Evolutionary conservation across 2,329 filamentous ascomycete genomes (phyloP), one percentile per base, ranked within the genome.

Genomic region (Ambrosiella xylebori): DNA sequence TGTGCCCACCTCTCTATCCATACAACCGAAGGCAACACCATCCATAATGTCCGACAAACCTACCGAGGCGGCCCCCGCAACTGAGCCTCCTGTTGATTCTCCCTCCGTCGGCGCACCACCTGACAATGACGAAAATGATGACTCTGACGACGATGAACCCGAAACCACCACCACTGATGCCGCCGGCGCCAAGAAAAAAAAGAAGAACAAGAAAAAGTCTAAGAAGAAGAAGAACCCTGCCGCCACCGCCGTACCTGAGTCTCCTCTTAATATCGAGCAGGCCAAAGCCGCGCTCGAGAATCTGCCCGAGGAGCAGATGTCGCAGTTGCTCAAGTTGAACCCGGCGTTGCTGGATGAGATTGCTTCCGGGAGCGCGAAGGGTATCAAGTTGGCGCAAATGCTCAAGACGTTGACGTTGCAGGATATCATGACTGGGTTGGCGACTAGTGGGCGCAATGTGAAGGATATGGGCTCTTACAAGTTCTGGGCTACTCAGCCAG

Each of bases 401-500:
- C 73, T 85, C 62, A 79, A 79, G 70, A 78, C 78, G 64, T 74
- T 88, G 67, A 83, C 76, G 63, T 72, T 87, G 58, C 78, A 82
- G 66, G 83, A 88, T 62, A 80, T 87, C 66, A 80, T 88, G 77
- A 86, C 85, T 1, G 84, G 85, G 0, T 70, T 87, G 65, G 85
- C 89, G 13, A 76, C 87, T 7, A 82, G 80, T 61, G 86, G 86
- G 58, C 94, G 93, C 76, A 95, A 95, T 66, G 84, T 82, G 65
- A 96, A 95, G 74, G 90, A 96, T 67, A 95, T 96, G 88, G 89
- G 85, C 6, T 87, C 84, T 60, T 96, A 97, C 77, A 96, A 95
- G 72, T 98, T 98, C 74, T 98, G 93, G 93, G 84, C 88, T 70
- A 98, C 93, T 52, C 93, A 98, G 70, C 93, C 93, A 0, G 93